phyloP scores from a whole-genome alignment of 768 basidiomycete genomes.

The Naganishia friedmannii region DNA sequence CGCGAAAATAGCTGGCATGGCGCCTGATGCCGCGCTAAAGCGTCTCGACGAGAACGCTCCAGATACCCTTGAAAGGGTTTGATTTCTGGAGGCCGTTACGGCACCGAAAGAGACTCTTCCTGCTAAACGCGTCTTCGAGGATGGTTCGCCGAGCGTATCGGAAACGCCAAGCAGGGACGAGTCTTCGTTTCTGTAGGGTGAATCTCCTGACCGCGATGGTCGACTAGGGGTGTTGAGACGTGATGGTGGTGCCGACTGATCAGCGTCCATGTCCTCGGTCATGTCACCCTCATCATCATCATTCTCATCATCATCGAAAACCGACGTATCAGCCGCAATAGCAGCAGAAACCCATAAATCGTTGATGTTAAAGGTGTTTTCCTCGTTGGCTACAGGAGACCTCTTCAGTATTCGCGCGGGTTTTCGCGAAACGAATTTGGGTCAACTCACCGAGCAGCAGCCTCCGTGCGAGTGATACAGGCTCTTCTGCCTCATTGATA shows the following conservation, averaged over 20 bases:
- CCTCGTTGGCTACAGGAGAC: constrained; percentile 69
- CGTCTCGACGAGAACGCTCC: constrained; percentile 34
- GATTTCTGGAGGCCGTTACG: constrained; percentile 21
- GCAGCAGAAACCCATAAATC: constrained; percentile 98
- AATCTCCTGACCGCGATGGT: background rate
- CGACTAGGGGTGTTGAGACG: constrained; percentile 33
- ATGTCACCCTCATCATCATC: constrained; percentile 61
- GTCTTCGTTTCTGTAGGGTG: constrained; percentile 17
- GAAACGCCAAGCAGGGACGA: constrained; percentile 13
- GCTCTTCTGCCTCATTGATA: constrained; percentile 46
- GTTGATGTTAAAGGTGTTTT: constrained; percentile 87
- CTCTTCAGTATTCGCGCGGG: background rate
- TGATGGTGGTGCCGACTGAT: constrained; percentile 42
- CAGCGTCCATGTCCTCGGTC: constrained; percentile 39
- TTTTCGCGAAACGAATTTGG: background rate
- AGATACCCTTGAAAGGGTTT: constrained; percentile 1
- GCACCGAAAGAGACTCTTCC: constrained; percentile 8
- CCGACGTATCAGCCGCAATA: constrained; percentile 75
- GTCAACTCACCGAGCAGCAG: constrained; percentile 61
- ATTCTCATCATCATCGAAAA: constrained; percentile 65
- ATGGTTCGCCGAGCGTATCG: background rate
- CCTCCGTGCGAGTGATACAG: constrained; percentile 79
- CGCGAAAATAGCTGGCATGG: constrained; percentile 73
- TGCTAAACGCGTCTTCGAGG: constrained; percentile 6
- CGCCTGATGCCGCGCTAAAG: constrained; percentile 44